Base-by-base conservation (phyloP, 2,329 filamentous ascomycete genomes). In the Tolypocladium inflatum region DNA sequence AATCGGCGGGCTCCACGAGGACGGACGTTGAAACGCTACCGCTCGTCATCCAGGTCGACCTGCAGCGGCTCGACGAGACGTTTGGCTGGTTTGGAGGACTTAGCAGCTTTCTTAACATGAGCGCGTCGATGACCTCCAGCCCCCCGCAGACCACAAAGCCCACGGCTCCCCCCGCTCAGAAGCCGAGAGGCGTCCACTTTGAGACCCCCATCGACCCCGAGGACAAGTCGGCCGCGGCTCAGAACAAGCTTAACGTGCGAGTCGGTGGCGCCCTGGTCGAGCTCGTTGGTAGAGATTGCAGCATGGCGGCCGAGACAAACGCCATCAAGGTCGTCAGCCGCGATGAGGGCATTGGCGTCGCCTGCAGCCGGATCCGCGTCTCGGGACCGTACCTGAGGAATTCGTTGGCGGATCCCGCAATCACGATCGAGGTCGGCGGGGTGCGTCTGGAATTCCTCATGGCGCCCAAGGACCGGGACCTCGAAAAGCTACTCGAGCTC, bases 61-160 rank as follows among this genome's bases (percentile, higher is more conserved):
- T 97, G 19, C 86, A 88, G 62, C 83, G 84, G 57, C 75, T 97
- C 26, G 94, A 97, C 64, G 91, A 96, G 65, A 90, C 90, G 0
- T 85, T 97, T 60, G 84, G 85, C 58, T 91, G 90, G 80, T 92
- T 97, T 72, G 94, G 94, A 41, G 94, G 94, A 0, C 77, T 99
- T 50, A 96, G 92, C 70, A 91, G 91, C 63, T 88, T 99, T 56
- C 76, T 99, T 50, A 95, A 94, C 65, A 83, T 97, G 70, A 90
- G 91, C 61, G 89, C 83, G 59, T 96, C 93, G 0, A 88, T 96
- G 62, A 84, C 87, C 13, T 91, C 89, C 1, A 88, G 83, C 60
- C 80, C 84, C n/a, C 83, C 86, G 1, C 74, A 76, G 17, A 71
- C 70, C 3, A 70, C 69, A 2, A 70, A 74, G 39, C 72, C 73